These are phyloP conservation scores for Tolypocladium cylindrosporum DNA, from an alignment of 2,329 filamentous ascomycete species.

Conservation along the genomic window DNA sequence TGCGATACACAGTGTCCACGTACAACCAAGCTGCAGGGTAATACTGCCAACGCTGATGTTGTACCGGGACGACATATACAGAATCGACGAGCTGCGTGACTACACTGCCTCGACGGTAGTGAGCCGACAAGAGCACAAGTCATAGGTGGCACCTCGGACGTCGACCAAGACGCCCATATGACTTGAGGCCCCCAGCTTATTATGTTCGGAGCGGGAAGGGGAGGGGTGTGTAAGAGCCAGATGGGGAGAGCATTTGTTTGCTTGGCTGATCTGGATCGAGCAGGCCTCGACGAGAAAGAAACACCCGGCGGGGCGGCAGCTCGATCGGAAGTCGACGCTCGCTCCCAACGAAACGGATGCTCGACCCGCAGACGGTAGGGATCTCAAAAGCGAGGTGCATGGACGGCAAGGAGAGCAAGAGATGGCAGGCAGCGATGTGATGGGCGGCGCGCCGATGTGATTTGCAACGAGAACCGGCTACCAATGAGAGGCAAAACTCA, in stretches of 20 bases:
- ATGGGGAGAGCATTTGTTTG: background rate
- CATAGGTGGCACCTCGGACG: background rate
- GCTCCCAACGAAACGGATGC: background rate
- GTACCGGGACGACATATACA: slow-evolving; percentile 20
- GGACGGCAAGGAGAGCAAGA: background rate
- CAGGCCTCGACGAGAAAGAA: background rate
- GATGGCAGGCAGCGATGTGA: slow-evolving; percentile 1
- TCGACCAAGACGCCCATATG: background rate
- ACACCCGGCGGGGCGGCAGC: background rate
- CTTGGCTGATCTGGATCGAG: slow-evolving; percentile 1
- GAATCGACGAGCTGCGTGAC: slow-evolving; percentile 6
- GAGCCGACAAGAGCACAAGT: slow-evolving; percentile 3
- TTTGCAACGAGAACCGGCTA: slow-evolving; percentile 7
- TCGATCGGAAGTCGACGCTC: slow-evolving; percentile 1
- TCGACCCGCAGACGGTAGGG: slow-evolving; percentile 3
- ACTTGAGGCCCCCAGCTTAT: background rate
- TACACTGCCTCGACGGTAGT: slow-evolving; percentile 4
- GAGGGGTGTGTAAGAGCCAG: background rate
- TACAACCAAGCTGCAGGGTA: slow-evolving; percentile 21
- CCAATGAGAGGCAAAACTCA: slow-evolving; percentile 26
- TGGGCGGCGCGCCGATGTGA: slow-evolving; percentile 2
- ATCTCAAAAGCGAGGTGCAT: background rate
- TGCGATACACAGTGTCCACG: slow-evolving; percentile 19
- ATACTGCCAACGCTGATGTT: slow-evolving; percentile 36
- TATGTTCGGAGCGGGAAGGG: background rate